Conservation (phyloP, 495 filamentous ascomycete genomes). For the Podospora fimiseda region DNA sequence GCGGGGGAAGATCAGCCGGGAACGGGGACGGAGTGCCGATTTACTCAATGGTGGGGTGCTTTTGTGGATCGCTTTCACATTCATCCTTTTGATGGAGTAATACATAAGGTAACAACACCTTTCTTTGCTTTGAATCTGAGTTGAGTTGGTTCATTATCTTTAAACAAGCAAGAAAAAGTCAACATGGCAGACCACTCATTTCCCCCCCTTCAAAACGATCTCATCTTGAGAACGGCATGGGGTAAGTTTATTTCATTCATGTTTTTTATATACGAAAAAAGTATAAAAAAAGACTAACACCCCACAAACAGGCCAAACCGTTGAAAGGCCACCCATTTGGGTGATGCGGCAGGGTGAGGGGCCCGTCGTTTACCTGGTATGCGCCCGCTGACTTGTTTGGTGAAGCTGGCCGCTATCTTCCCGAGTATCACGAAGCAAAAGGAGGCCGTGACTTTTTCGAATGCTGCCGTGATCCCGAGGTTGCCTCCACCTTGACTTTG, state of each 20-base stretch:
- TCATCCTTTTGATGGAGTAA: no score
- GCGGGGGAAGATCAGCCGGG: slow-evolving; percentile 1
- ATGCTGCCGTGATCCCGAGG: slow-evolving; percentile 88
- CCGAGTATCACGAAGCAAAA: slow-evolving; percentile 95
- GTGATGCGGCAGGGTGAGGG: slow-evolving; percentile 92
- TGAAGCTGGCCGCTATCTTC: slow-evolving; percentile 89
- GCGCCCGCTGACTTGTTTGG: slow-evolving; percentile 15
- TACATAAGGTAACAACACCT: no score
- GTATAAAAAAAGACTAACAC: slow-evolving; percentile 11
- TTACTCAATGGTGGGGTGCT: background rate
- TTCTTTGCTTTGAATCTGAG: no score
- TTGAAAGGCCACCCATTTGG: slow-evolving; percentile 92
- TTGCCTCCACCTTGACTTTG: slow-evolving; percentile 83
- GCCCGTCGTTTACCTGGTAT: background rate
- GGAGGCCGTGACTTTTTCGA: slow-evolving; percentile 87
- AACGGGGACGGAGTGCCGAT: background rate
- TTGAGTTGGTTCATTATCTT: no score
- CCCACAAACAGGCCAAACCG: slow-evolving; percentile 63
- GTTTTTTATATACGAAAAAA: background rate
- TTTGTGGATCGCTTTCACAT: background rate
- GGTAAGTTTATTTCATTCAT: slow-evolving; percentile 47
- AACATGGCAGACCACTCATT: slow-evolving; percentile 45
- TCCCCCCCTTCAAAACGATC: slow-evolving; percentile 78
- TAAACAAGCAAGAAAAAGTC: background rate
- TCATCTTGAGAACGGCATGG: slow-evolving; percentile 79